Evolutionary conservation across 2,329 filamentous ascomycete genomes (phyloP), one percentile per base, ranked within the genome.

Genomic region (Penicillium hordei): DNA sequence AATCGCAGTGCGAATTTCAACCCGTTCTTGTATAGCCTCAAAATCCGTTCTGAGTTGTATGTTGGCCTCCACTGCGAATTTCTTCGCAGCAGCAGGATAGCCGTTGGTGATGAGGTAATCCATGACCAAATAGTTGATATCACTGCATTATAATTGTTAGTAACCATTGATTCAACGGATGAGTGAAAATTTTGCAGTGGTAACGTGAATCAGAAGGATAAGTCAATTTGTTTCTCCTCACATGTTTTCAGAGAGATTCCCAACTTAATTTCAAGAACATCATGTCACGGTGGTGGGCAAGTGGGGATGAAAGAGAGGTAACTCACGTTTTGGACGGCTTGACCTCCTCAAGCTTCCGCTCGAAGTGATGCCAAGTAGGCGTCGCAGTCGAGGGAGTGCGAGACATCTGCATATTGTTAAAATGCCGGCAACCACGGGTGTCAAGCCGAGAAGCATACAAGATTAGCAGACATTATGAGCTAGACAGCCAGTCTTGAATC

Each of bases 181-280:
- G n/a, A 44, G 44, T 52, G 51, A 48, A 21, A 58, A 31, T 7
- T n/a, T 19, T 48, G 36, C 50, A 49, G 33, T 13, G 48, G 38
- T 58, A 73, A 60, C 62, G 62, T 65, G 68, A 67, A 70, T 89
- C 86, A 88, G 86, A 87, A 83, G 83, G 79, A 86, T 86, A 89
- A 89, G 86, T 90, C 87, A 90, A 48, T 48, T 82, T 79, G 82
- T 77, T 87, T 91, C 87, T 99, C 94, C 89, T 90, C 94, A 99
- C 84, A 78, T 79, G 81, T 78, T 84, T 90, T 97, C 91, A 89
- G 94, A 99, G 95, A 99, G 94, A 99, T 99, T 99, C 94, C 94
- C 94, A 99, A 86, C 85, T 96, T 95, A 88, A 90, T 88, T 87
- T 58, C 67, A 85, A 60, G 83, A 81, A 72, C 85, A 90, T 95